Evolutionary conservation across 2,329 filamentous ascomycete species (phyloP), one percentile per base, ranked within the genome.

Genomic region (Hypoxylon sp.): DNA sequence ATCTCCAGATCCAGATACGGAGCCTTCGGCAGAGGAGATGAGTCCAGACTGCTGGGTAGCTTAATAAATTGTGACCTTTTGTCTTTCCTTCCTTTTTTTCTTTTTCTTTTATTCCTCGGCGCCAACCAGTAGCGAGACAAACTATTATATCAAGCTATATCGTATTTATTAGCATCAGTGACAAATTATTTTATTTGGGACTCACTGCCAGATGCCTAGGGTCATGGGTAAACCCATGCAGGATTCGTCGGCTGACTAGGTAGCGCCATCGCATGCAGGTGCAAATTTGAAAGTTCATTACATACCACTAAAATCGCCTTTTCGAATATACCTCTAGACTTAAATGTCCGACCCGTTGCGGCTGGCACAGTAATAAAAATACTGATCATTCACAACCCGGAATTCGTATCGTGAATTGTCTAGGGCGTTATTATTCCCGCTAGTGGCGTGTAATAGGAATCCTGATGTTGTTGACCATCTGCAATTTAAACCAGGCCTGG

Each of bases 1-100:
- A 63, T 57, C 52, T 60, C 52, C 59, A 62, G 61, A 65, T 66
- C 64, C 58, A 64, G 59, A 61, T 65, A 66, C 60, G 62, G 65
- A 64, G 52, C 54, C 32, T 53, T 67, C 65, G 65, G 66, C 62
- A 66, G 43, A 61, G 36, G 46, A 27, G 48, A 42, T 46, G 49
- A 59, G 53, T 51, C 54, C 65, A 61, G 62, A 65, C 59, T 61
- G 56, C 49, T 62, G 55, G 61, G 53, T 59, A 56, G 35, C 42
- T 49, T 50, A 55, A n/a, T n/a, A n/a, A 48, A 55, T 56, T 50
- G 52, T 19, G 29, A 29, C 34, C 38, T 46, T 46, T 42, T 31
- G 46, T 29, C 17, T 51, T 55, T 51, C 51, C 30, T 25, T 40
- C 50, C 40, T 53, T 34, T 34, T 48, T 48, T 20, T 47, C 29